Evolutionary conservation across 805 yeast genomes (phyloP), one percentile per base, ranked within the genome.

Genomic region (Saturnispora halmiae): DNA sequence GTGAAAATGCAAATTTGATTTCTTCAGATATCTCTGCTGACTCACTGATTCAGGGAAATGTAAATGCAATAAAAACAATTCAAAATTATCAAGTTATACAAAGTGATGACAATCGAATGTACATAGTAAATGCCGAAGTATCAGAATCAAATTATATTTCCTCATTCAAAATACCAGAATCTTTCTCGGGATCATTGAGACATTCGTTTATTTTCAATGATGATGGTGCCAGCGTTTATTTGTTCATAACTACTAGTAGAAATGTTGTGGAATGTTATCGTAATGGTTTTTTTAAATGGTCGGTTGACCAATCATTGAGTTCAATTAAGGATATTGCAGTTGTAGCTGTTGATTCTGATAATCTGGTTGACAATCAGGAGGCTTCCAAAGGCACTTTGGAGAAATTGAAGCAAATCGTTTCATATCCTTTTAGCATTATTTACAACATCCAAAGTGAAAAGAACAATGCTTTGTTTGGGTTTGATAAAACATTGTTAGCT

Each of bases 271-370:
- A 46, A 16, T 49, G 46, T 22, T 43, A 45, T 31, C 39, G 41
- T 5, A 51, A 60, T 37, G 61, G 60, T 2, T 43, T 39, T 5
- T 14, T 57, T 4, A 19, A 5, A 8, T 73, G 79, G 79, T 21
- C 40, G 2, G 61, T 65, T 44, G 75, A 73, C 51, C 70, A 65
- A 47, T 65, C 73, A 0, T 43, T 69, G 4, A 54, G 66, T 4
- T 49, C 62, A 24, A 58, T 69, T 3, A 50, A 52, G 5, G 67
- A 66, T n/a, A n/a, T n/a, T n/a, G 58, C 60, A 21, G 42, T 55
- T 4, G 47, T 66, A 16, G 46, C 62, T 20, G 63, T 59, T 40
- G 19, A 36, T 13, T 6, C 15, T 16, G 46, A 44, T 28, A 36
- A 28, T 21, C 16, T 13, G n/a, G n/a, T n/a, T n/a, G n/a, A n/a